A percentile compares a stretch with the other conserved stretches of the same genome.
Evolutionary conservation across 169 alveolate species (phyloP).

Genomic region (Plasmodium vinckei): DNA sequence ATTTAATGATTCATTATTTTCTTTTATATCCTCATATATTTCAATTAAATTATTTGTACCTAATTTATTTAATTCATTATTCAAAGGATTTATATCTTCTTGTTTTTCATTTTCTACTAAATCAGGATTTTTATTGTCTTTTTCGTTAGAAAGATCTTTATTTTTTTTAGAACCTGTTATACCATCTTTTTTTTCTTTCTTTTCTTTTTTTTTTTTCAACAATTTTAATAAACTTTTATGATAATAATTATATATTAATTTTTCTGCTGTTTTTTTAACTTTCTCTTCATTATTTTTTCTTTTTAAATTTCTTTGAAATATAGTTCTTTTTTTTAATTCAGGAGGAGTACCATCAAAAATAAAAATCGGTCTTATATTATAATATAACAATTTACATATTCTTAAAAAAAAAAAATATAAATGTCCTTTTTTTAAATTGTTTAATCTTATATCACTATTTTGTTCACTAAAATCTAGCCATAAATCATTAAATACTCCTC

Average conservation of each 20-base stretch:
- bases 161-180: neutral
- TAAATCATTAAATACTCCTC: slow-evolving; percentile 69
- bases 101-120: slow-evolving; percentile 16
- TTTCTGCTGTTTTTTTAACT: slow-evolving; percentile 59
- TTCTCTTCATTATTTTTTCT: slow-evolving; percentile 56
- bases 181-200: neutral
- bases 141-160: neutral
- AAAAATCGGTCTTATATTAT: slow-evolving; percentile 92
- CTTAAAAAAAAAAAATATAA: slow-evolving; percentile 89
- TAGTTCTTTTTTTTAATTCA: slow-evolving; percentile 87
- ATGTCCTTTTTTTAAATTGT: slow-evolving; percentile 77
- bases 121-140: neutral
- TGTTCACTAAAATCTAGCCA: slow-evolving; percentile 80
- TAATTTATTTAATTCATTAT: slow-evolving; percentile 24
- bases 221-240: slow-evolving; percentile 32
- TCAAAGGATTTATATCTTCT: slow-evolving; percentile 22
- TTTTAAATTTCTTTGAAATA: slow-evolving; percentile 84
- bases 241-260: slow-evolving; percentile 63
- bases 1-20: slow-evolving; percentile 44
- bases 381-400: slow-evolving; percentile 90
- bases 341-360: slow-evolving; percentile 95
- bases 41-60: slow-evolving; percentile 23
- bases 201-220: slow-evolving; percentile 26
- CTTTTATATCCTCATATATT: slow-evolving; percentile 30
- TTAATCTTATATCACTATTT: slow-evolving; percentile 66